Evolutionary conservation across 2,329 filamentous ascomycete genomes (phyloP).

Genomic region (Fusarium brevicatenulatum): DNA sequence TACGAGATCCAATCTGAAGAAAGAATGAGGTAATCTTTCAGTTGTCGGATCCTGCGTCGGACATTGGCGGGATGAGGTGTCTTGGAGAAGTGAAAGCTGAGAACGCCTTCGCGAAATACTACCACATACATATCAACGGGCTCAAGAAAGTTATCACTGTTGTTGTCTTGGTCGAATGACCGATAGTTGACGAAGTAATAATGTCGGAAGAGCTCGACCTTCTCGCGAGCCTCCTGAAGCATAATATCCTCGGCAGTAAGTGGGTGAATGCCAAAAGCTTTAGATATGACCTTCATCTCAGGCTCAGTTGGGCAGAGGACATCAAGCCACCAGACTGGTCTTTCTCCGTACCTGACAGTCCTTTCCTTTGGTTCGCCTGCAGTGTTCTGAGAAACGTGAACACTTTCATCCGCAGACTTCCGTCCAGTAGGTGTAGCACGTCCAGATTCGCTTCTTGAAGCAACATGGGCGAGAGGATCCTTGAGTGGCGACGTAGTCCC

Average conservation of each 20-base stretch:
- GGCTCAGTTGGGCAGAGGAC: slow-evolving; percentile 89
- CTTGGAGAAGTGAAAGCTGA: slow-evolving; percentile 97
- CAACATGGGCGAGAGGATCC: slow-evolving; percentile 45
- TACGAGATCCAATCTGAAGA: slow-evolving; percentile 99
- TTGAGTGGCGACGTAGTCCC: slow-evolving; percentile 46
- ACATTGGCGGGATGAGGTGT: slow-evolving; percentile 97
- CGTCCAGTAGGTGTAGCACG: slow-evolving; percentile 59
- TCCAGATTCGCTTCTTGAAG: slow-evolving; percentile 53
- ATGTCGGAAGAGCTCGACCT: slow-evolving; percentile 95
- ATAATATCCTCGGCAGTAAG: slow-evolving; percentile 96
- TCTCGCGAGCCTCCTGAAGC: slow-evolving; percentile 96
- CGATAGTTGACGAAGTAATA: slow-evolving; percentile 99
- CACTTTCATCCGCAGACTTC: slow-evolving; percentile 51
- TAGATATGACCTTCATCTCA: slow-evolving; percentile 94
- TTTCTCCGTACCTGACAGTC: slow-evolving; percentile 74
- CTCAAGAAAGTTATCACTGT: slow-evolving; percentile 89
- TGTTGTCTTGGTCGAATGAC: slow-evolving; percentile 93
- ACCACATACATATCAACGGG: slow-evolving; percentile 98
- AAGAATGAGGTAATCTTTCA: slow-evolving; percentile 92
- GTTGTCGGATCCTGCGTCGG: slow-evolving; percentile 88
- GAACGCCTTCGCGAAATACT: slow-evolving; percentile 93
- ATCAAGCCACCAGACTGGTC: slow-evolving; percentile 97
- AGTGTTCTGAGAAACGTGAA: slow-evolving; percentile 29
- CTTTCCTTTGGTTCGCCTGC: slow-evolving; percentile 49
- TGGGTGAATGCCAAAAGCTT: slow-evolving; percentile 94